Base-by-base conservation (phyloP, 768 basidiomycete species). In the Boletellus ananiceps region DNA sequence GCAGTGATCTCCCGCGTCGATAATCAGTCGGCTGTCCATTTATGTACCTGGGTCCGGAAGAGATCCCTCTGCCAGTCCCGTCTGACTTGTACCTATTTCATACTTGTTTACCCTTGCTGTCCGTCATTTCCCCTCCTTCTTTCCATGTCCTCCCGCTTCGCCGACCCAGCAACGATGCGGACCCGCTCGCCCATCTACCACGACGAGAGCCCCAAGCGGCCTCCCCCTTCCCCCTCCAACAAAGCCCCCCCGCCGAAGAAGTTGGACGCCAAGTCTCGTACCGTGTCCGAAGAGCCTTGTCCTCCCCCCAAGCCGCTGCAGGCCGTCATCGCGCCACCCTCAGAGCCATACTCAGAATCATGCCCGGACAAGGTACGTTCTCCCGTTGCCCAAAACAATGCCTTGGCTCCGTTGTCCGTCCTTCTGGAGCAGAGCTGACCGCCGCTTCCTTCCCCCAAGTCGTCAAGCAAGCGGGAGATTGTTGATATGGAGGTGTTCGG, bases 401-500 rank as follows among this genome's bases (percentile, higher is more conserved):
- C 47, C 39, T 50, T 23, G 49, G 5, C 27, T 8, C 38, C 8
- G 12, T 36, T 35, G 11, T 25, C 33, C 18, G 32, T 8, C 23
- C 37, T 21, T 23, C 8, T 8, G 45, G 43, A 19, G 13, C 25
- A 37, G 43, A 16, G 44, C 54, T 60, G 27, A 67, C 39, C 38
- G 18, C 25, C 32, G 23, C 23, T 31, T 37, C 15, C 33, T 21
- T 18, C 37, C 35, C 25, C 39, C 34, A 46, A 62, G 56, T 51
- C 47, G 14, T 38, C 43, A 3, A 42, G 41, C 44, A 50, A 43
- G 33, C 59, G 54, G n/a, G 66, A 65, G 16, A 69, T 82, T 33
- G 81, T 97, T 61, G 81, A 96, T 65, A 80, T 83, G 81, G 83
- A 85, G 0, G 85, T 79, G 15, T 92, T 99, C 66, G 58, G 66